These are phyloP conservation scores for Exophiala calicioides DNA, from an alignment of 2,329 filamentous ascomycete species.

Conservation along the genomic window DNA sequence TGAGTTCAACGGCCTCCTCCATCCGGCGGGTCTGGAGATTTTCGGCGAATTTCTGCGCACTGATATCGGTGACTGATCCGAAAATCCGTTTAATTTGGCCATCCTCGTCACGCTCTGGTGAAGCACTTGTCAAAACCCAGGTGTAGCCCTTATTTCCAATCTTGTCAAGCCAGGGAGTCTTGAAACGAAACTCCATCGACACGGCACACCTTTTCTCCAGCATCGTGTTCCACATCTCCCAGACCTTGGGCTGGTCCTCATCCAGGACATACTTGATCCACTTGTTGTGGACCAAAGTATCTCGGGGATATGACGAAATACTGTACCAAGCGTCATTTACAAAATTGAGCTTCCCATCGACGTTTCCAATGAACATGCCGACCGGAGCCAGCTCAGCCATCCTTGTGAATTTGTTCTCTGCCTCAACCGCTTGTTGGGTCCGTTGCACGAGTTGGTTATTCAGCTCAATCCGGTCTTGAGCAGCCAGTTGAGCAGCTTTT, in stretches of 20 bases:
- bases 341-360: conserved; percentile 69
- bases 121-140: conserved; percentile 57
- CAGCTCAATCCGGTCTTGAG: conserved; percentile 73
- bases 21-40: conserved; percentile 74
- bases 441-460: conserved; percentile 70
- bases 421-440: conserved; percentile 58
- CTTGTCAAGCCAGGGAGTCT: conserved; percentile 53
- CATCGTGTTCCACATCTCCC: conserved; percentile 31
- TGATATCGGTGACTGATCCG: conserved; percentile 74
- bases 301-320: conserved; percentile 32
- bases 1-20: conserved; percentile 78
- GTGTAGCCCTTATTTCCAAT: conserved; percentile 54
- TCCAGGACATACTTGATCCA: conserved; percentile 57
- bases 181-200: conserved; percentile 56
- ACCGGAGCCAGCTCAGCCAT: conserved; percentile 85
- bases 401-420: conserved; percentile 76
- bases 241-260: conserved; percentile 50
- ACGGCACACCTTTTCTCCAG: conserved; percentile 32
- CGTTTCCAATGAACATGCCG: conserved; percentile 81
- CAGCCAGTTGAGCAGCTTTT: conserved; percentile 71
- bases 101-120: conserved; percentile 52
- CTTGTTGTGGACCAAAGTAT: conserved; percentile 23
- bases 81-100: conserved; percentile 56
- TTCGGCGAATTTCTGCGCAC: conserved; percentile 81
- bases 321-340: conserved; percentile 76